phyloP scores from a whole-genome alignment of 805 yeast genomes.

The Lachancea quebecensis region DNA sequence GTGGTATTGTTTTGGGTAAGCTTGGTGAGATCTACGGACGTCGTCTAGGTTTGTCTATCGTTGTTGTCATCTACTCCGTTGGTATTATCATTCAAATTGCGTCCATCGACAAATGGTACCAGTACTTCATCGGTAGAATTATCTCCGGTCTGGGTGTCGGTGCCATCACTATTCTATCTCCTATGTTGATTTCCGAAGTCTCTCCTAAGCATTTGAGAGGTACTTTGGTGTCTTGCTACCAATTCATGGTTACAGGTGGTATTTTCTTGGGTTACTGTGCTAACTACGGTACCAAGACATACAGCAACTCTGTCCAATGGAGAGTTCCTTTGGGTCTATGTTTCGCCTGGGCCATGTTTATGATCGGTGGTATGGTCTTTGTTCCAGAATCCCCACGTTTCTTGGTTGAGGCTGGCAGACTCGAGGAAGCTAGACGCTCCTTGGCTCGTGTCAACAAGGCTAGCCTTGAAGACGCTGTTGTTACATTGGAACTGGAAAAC shows the following conservation, averaged over 20 bases:
- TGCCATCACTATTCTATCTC: constrained; percentile 65
- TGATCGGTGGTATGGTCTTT: constrained; percentile 35
- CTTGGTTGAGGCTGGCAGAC: constrained; percentile 45
- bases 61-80: constrained; percentile 56
- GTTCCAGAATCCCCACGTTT: constrained; percentile 74
- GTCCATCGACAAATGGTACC: constrained; percentile 49
- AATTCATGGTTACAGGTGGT: constrained; percentile 64
- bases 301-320: constrained; percentile 51
- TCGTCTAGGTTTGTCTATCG: constrained; percentile 51
- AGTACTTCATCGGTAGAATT: constrained; percentile 59
- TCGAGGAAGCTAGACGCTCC: constrained; percentile 57
- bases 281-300: constrained; percentile 46
- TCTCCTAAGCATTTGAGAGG: constrained; percentile 48
- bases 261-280: constrained; percentile 72
- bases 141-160: constrained; percentile 76
- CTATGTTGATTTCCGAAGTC: constrained; percentile 52
- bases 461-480: constrained; percentile 46
- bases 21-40: constrained; percentile 58
- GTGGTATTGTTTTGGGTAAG: constrained; percentile 54
- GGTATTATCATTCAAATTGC: constrained; percentile 66
- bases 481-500: constrained; percentile 48
- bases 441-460: constrained; percentile 54
- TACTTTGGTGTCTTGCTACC: constrained; percentile 61
- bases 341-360: constrained; percentile 39
- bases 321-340: constrained; percentile 61